A percentile compares a stretch with the other conserved stretches of the same genome.
Conservation (phyloP, 495 filamentous ascomycete species). For the Usnea hakonensis region DNA sequence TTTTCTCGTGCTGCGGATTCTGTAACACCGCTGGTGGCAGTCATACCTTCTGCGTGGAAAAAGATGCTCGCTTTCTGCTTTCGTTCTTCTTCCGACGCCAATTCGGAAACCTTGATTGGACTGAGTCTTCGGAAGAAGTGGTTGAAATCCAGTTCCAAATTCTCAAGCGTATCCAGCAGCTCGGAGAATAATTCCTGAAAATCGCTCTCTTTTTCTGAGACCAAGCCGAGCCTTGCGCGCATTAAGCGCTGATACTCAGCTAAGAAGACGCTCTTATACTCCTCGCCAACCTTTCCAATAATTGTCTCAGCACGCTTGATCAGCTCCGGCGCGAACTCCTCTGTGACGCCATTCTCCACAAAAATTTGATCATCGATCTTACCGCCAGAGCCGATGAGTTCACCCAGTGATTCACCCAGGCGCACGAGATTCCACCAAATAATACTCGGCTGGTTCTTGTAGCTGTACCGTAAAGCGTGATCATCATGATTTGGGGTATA, state of each 20-base stretch:
- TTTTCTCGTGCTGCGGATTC: constrained; percentile 47
- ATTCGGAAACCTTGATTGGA: constrained; percentile 43
- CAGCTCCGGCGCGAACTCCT: constrained; percentile 57
- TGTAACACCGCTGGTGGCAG: constrained; percentile 46
- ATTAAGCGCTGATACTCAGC: constrained; percentile 80
- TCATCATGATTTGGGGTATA: constrained; percentile 99
- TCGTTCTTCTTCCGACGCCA: constrained; percentile 54
- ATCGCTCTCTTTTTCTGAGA: constrained; percentile 54
- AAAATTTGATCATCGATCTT: constrained; percentile 63
- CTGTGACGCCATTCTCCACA: constrained; percentile 58
- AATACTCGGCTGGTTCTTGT: constrained; percentile 87
- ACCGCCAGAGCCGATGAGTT: constrained; percentile 69
- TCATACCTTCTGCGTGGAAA: constrained; percentile 60
- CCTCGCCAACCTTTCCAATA: constrained; percentile 68
- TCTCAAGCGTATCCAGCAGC: constrained; percentile 73
- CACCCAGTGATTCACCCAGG: constrained; percentile 82
- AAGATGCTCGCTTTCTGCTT: constrained; percentile 54
- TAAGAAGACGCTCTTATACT: constrained; percentile 80
- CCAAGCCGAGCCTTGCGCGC: constrained; percentile 67
- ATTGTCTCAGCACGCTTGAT: constrained; percentile 73
- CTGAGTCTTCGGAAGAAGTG: constrained; percentile 79
- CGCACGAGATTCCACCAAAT: constrained; percentile 99
- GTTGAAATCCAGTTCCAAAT: constrained; percentile 78
- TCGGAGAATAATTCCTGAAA: constrained; percentile 72
- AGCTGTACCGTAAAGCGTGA: constrained; percentile 74